These are phyloP conservation scores for Skeletonema marinoi DNA, from an alignment of 108 stramenopile species.

Conservation along the genomic window DNA sequence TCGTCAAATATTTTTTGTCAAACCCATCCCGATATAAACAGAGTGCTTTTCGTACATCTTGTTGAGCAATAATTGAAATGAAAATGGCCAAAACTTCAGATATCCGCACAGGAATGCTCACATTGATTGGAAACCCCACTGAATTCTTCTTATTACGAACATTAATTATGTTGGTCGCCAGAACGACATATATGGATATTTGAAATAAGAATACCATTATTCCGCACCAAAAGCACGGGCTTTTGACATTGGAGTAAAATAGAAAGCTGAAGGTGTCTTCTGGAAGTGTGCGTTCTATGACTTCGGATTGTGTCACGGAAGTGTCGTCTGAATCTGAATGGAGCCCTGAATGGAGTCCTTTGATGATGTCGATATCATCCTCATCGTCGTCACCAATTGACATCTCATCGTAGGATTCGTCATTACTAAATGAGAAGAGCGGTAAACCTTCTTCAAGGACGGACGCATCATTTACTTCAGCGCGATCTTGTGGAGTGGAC, in stretches of 20 bases:
- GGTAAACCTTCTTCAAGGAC: too few relatives aligned
- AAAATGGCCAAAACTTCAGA: conserved; percentile 20
- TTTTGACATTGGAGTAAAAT: neutral
- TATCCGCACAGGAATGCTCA: conserved; percentile 6
- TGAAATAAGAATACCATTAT: conserved; percentile 15
- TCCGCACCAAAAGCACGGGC: neutral
- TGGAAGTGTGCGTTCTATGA: too few relatives aligned
- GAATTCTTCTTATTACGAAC: neutral
- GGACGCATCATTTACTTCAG: too few relatives aligned
- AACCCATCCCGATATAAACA: neutral
- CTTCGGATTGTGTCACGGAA: neutral
- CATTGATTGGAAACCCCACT: conserved; percentile 22
- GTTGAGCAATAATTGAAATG: conserved; percentile 13
- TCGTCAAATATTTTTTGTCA: too few relatives aligned
- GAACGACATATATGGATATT: neutral
- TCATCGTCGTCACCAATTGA: too few relatives aligned
- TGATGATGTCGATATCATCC: too few relatives aligned
- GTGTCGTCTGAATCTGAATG: too few relatives aligned
- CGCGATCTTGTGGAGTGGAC: too few relatives aligned
- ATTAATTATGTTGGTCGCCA: neutral
- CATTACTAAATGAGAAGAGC: too few relatives aligned
- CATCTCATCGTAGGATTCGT: too few relatives aligned
- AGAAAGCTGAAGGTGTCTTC: conserved; percentile 21
- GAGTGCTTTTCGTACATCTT: conserved; percentile 13
- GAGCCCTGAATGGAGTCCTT: too few relatives aligned